Base-by-base conservation (phyloP, 306 rosid genomes). In the Cicer judaicum region DNA sequence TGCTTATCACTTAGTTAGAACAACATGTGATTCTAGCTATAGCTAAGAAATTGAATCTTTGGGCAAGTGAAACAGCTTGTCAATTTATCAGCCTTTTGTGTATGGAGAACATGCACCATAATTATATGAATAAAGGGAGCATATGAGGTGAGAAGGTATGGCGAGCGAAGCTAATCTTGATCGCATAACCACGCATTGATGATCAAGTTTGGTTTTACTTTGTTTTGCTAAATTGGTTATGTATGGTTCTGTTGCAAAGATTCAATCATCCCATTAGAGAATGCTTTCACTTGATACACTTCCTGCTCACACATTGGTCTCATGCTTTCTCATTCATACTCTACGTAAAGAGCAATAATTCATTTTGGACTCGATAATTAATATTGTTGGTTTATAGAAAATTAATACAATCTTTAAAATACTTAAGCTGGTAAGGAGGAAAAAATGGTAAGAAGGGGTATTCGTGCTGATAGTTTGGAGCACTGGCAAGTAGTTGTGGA, bases 291-390 rank as follows among this genome's bases (percentile, higher is more conserved):
- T 7, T 12, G 7, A 7, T 60, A n/a, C 44, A 60, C 53, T 47
- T 14, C 5, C 15, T 12, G n/a, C 66, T 13, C 7, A 39, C 13
- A 62, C 0, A 16, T 16, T 63, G 14, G 15, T 52, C 12, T 15
- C 4, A 11, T 64, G 46, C 60, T 61, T 13, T 65, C 48, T 39
- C 59, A 46, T 70, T 52, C 48, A 43, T 49, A 14, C 19, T 40
- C 56, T 61, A 64, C 34, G 48, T 54, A 62, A 14, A 68, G 47
- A 38, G 44, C 47, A 54, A 79, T 19, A 8, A 7, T 70, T 56
- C 49, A 41, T 36, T 52, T 74, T 55, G 39, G 10, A 38, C 61
- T 50, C n/a, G 11, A 9, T 48, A 42, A 49, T 66, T 13, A n/a
- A 43, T 10, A 15, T 41, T 60, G 42, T 38, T 44, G 40, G 73